Conservation (phyloP, 805 yeast genomes). For the Kuraishia piskuri region DNA sequence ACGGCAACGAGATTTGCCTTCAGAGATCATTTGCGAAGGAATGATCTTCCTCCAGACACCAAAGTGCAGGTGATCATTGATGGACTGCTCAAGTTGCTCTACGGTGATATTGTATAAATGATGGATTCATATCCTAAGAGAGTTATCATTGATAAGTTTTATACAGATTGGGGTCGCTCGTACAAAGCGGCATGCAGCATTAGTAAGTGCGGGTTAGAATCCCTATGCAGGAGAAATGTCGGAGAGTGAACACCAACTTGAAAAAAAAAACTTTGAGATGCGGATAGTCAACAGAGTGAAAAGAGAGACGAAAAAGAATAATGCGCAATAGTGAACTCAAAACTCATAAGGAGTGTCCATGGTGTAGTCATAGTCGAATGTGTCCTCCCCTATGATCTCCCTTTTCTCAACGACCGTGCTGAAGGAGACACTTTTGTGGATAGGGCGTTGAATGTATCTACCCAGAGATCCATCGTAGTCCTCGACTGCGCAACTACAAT, state of each 20-base stretch:
- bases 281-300: neutral
- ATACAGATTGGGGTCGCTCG: neutral
- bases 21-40: conserved; percentile 14
- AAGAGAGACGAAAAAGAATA: neutral
- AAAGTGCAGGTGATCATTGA: conserved; percentile 26
- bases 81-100: conserved; percentile 21
- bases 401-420: conserved; percentile 32
- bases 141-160: conserved; percentile 7
- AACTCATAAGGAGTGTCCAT: conserved; percentile 1
- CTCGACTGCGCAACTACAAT: neutral
- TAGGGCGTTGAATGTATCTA: neutral
- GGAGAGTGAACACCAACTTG: neutral
- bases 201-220: neutral
- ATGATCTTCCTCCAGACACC: conserved; percentile 18
- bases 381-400: conserved; percentile 34
- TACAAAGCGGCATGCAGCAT: neutral
- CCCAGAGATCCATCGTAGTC: neutral
- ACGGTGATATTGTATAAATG: conserved; percentile 3
- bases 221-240: neutral
- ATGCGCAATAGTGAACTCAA: neutral
- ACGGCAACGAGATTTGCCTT: conserved; percentile 29
- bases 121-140: conserved; percentile 1
- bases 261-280: neutral
- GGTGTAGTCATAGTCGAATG: conserved; percentile 26
- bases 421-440: conserved; percentile 32